A percentile compares a stretch with the other conserved stretches of the same genome.
phyloP scores from a whole-genome alignment of 495 filamentous ascomycete species.

The Friedmanniomyces endolithicus region DNA sequence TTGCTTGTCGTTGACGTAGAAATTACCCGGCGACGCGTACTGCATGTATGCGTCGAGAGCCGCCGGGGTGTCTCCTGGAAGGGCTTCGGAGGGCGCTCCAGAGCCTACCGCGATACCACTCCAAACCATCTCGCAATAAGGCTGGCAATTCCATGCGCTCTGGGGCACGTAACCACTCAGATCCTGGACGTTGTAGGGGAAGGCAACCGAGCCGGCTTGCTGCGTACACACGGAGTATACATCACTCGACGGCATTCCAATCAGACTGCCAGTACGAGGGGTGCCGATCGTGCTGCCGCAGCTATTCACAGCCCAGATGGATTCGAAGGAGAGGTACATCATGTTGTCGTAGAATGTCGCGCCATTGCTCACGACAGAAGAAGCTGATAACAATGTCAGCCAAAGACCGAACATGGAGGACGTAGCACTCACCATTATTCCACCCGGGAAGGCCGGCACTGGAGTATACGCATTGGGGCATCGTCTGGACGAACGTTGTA shows the following conservation, averaged over 20 bases:
- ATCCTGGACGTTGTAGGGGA: not conserved
- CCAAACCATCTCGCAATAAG: not conserved
- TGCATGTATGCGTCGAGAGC: not conserved
- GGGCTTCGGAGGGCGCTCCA: not conserved
- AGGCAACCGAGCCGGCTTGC: not conserved
- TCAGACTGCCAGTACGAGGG: not conserved
- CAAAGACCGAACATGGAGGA: not conserved
- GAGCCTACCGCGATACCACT: not conserved
- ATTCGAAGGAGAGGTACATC: conserved; percentile 2
- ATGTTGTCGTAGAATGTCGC: not conserved
- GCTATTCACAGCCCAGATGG: not conserved
- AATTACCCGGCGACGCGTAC: not conserved
- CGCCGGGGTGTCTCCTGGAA: not conserved
- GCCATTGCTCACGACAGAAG: conserved; percentile 1
- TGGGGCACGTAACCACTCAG: not conserved
- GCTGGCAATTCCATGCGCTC: conserved; percentile 4
- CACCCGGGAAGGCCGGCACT: not conserved
- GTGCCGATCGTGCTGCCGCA: conserved; percentile 3
- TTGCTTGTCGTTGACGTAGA: not conserved
- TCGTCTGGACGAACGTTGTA: not conserved
- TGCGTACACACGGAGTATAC: not conserved
- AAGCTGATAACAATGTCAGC: not conserved
- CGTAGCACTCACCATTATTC: not conserved
- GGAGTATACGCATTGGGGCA: not conserved
- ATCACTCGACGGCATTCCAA: not conserved